A percentile compares a stretch with the other conserved stretches of the same genome.
Evolutionary conservation across 2,329 filamentous ascomycete genomes (phyloP).

Genomic region (Aphanoascus verrucosus): DNA sequence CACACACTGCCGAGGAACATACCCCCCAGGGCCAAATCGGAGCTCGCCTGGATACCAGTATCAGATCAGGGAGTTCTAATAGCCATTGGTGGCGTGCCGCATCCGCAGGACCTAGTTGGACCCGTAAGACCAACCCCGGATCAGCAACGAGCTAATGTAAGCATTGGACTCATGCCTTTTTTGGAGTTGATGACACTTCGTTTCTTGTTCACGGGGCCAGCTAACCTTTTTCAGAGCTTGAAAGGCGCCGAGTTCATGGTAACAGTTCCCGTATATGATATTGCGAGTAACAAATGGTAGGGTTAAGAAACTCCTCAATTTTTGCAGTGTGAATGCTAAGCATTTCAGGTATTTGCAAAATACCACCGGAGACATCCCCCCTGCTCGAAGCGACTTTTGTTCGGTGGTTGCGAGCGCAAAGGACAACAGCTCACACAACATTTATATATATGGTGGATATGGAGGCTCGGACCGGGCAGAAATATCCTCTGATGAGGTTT

Average conservation of each 20-base stretch:
- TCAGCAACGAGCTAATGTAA: constrained; percentile 17
- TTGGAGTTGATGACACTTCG: neutral
- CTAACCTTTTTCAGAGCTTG: constrained; percentile 13
- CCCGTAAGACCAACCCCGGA: constrained; percentile 4
- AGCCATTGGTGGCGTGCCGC: constrained; percentile 29
- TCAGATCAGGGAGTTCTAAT: constrained; percentile 30
- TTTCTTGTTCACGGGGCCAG: neutral
- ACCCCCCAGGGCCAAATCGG: constrained; percentile 50
- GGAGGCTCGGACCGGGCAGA: constrained; percentile 17
- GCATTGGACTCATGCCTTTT: neutral
- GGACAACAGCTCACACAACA: constrained; percentile 29
- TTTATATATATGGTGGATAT: constrained; percentile 30
- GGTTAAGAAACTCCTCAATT: neutral
- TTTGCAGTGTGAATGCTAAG: constrained; percentile 2
- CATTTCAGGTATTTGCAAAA: constrained; percentile 32
- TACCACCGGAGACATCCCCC: constrained; percentile 30
- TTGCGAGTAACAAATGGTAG: constrained; percentile 23
- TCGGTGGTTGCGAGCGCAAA: constrained; percentile 31
- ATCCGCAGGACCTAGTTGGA: constrained; percentile 19
- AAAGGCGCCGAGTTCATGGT: constrained; percentile 30
- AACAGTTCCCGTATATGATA: constrained; percentile 30
- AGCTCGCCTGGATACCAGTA: constrained; percentile 51
- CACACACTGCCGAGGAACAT: constrained; percentile 42
- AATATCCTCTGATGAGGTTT: constrained; percentile 25
- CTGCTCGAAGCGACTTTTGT: constrained; percentile 31